Evolutionary conservation across 1,139 yeast genomes (phyloP).

Genomic region (Pichia kudriavzevii): DNA sequence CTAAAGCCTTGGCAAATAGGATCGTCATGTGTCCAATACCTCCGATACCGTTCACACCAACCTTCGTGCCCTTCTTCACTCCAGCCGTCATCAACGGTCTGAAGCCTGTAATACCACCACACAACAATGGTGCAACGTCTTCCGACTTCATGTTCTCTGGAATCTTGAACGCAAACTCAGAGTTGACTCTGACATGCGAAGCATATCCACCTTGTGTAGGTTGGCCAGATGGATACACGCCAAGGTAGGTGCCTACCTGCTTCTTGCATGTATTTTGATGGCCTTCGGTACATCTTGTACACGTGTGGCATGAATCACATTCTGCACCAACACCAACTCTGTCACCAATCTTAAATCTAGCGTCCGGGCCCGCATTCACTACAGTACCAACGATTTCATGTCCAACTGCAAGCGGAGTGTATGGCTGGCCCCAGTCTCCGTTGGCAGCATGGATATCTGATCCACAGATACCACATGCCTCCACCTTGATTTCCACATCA

Average conservation of each 20-base stretch:
- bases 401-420: constrained; percentile 32
- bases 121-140: constrained; percentile 53
- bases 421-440: constrained; percentile 32
- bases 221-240: constrained; percentile 31
- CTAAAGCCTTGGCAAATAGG: constrained; percentile 47
- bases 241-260: constrained; percentile 37
- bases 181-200: constrained; percentile 44
- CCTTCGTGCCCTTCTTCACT: constrained; percentile 31
- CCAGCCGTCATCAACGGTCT: constrained; percentile 45
- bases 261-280: constrained; percentile 41
- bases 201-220: constrained; percentile 55
- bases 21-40: constrained; percentile 55
- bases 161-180: constrained; percentile 43
- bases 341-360: constrained; percentile 42
- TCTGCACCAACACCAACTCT: constrained; percentile 60
- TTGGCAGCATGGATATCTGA: constrained; percentile 38
- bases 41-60: constrained; percentile 51
- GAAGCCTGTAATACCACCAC: constrained; percentile 59
- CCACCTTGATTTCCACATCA: constrained; percentile 42
- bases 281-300: constrained; percentile 38
- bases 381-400: constrained; percentile 41
- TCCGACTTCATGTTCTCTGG: constrained; percentile 42
- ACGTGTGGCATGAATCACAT: constrained; percentile 39
- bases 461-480: constrained; percentile 57
- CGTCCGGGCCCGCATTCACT: constrained; percentile 34